A percentile compares a stretch with the other conserved stretches of the same genome.
Conservation (phyloP, 495 filamentous ascomycete species). For the Aspergillus saccharolyticus region DNA sequence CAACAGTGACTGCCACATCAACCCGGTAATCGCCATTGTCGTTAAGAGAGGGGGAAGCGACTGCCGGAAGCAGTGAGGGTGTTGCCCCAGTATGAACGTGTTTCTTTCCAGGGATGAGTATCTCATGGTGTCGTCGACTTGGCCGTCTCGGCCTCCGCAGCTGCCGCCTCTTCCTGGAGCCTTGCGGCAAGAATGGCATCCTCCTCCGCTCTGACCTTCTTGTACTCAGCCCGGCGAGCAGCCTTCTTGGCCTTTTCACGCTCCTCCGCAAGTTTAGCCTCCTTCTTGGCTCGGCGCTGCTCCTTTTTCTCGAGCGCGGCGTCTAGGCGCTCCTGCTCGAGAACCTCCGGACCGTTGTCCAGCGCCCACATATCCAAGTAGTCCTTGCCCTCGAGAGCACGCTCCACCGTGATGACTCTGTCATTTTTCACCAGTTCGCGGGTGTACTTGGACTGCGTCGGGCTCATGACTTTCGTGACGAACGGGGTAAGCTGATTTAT, state of each 20-base stretch:
- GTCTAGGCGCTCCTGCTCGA: conserved; percentile 25
- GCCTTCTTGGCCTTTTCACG: too few species aligned
- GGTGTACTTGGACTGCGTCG: conserved; percentile 34
- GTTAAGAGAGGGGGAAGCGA: not conserved
- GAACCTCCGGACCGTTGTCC: conserved; percentile 31
- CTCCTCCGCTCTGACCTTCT: too few species aligned
- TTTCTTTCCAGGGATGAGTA: not conserved
- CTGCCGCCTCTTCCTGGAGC: too few species aligned
- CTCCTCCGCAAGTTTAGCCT: too few species aligned
- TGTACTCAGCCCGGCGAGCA: too few species aligned
- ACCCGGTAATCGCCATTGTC: not conserved
- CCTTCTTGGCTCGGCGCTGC: not conserved
- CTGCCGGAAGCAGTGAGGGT: not conserved
- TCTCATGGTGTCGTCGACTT: conserved; percentile 6
- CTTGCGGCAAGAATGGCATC: too few species aligned
- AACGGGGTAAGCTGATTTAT: conserved; percentile 82
- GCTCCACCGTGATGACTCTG: conserved; percentile 21
- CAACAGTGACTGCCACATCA: not conserved
- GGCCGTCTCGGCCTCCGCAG: conserved; percentile 8
- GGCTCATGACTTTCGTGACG: conserved; percentile 59
- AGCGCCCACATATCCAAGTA: conserved; percentile 39
- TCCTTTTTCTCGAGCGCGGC: conserved; percentile 5
- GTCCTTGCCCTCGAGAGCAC: conserved; percentile 32
- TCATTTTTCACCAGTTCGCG: conserved; percentile 29
- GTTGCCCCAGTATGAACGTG: not conserved